Evolutionary conservation across 2,329 filamentous ascomycete species (phyloP).

Genomic region (Penicillium sp.): DNA sequence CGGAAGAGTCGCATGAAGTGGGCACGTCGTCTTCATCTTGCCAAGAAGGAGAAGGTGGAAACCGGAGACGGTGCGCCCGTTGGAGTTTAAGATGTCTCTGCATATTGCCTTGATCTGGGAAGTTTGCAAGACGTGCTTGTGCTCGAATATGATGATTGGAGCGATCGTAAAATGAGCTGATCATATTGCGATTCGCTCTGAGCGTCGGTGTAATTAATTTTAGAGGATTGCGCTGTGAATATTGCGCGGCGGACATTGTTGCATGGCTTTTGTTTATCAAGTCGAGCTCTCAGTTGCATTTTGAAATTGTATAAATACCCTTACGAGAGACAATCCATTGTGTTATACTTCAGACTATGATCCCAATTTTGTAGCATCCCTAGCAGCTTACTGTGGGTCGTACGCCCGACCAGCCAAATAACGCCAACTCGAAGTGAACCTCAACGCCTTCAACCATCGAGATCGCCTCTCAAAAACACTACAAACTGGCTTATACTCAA

Average conservation of each 20-base stretch:
- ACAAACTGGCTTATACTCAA: no score
- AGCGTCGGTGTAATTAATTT: not conserved
- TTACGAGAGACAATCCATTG: not conserved
- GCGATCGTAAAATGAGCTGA: not conserved
- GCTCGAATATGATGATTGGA: not conserved
- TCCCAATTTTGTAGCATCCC: no score
- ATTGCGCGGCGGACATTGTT: not conserved
- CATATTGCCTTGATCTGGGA: no score
- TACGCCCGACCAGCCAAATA: no score
- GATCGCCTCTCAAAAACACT: no score
- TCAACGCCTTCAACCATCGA: no score
- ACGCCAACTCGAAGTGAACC: no score
- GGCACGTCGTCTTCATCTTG: constrained; percentile 29
- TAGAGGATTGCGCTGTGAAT: not conserved
- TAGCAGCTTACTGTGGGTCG: no score
- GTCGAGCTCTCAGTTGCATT: not conserved
- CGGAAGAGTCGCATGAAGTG: constrained; percentile 47
- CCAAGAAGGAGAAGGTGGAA: constrained; percentile 3
- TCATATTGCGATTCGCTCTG: not conserved
- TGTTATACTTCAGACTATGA: not conserved
- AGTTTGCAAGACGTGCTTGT: no score
- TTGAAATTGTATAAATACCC: not conserved
- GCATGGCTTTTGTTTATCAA: not conserved
- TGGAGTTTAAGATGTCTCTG: not conserved
- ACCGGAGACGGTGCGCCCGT: not conserved